Conservation (phyloP, 441 rosid genomes). For the Populus hybrid region DNA sequence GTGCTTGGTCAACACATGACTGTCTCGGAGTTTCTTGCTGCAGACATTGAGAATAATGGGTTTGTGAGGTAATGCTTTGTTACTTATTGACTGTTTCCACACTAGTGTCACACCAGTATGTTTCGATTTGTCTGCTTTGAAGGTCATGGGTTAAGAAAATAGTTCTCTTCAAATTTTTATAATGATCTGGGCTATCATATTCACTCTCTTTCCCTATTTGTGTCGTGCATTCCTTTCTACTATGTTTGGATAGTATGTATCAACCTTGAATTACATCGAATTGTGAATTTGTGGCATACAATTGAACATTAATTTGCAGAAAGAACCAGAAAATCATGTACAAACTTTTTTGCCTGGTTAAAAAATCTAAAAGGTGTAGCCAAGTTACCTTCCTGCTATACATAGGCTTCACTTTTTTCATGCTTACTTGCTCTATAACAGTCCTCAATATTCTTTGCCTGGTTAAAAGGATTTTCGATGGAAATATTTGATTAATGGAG, state of each 20-base stretch:
- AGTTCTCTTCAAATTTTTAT: background rate
- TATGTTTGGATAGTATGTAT: too few species aligned
- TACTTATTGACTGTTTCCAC: background rate
- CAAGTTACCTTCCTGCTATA: background rate
- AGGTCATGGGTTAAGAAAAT: background rate
- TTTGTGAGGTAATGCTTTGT: conserved; percentile 55
- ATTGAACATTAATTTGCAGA: background rate
- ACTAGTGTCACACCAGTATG: background rate
- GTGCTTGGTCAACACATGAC: conserved; percentile 88
- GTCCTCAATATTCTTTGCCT: background rate
- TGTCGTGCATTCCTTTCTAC: background rate
- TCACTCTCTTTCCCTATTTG: background rate
- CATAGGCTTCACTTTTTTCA: background rate
- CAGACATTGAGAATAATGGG: conserved; percentile 83
- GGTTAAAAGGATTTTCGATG: background rate
- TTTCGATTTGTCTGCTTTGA: background rate
- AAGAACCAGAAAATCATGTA: background rate
- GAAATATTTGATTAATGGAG: background rate
- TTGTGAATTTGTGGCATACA: background rate
- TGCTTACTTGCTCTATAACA: background rate
- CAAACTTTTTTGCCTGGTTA: too few species aligned
- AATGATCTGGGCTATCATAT: background rate
- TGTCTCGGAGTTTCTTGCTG: conserved; percentile 83
- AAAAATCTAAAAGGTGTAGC: too few species aligned
- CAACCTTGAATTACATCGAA: background rate